phyloP scores from a whole-genome alignment of 2,329 filamentous ascomycete species.

The Aspergillus quadrilineatus region DNA sequence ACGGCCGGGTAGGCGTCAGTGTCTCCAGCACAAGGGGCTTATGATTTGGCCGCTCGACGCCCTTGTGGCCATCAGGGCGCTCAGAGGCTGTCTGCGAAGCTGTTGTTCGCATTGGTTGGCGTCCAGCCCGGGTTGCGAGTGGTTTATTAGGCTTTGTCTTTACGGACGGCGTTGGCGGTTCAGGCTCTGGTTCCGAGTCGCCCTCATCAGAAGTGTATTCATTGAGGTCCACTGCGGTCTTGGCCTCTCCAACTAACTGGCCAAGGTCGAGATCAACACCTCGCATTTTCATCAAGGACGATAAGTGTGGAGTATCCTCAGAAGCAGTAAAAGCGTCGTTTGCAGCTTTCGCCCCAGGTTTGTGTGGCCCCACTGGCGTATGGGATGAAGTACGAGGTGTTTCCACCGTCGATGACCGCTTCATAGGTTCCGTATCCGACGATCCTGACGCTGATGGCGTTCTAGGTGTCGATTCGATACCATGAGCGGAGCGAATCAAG shows the following conservation, averaged over 20 bases:
- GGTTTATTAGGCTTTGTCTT: constrained; percentile 21
- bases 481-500: constrained; percentile 57
- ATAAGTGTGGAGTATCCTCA: constrained; percentile 64
- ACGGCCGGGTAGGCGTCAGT: constrained; percentile 34
- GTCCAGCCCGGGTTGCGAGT: constrained; percentile 30
- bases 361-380: constrained; percentile 5
- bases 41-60: constrained; percentile 42
- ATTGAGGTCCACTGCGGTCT: constrained; percentile 40
- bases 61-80: constrained; percentile 61
- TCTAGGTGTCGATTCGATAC: constrained; percentile 23
- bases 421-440: constrained; percentile 19
- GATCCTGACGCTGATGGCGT: constrained; percentile 18
- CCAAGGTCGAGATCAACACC: constrained; percentile 62
- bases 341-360: constrained; percentile 21
- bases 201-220: constrained; percentile 42
- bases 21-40: constrained; percentile 44
- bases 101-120: constrained; percentile 58
- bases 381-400: constrained; percentile 22
- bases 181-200: constrained; percentile 44
- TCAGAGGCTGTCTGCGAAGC: constrained; percentile 52
- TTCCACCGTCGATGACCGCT: constrained; percentile 23
- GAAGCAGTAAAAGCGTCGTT: constrained; percentile 54
- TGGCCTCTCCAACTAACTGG: constrained; percentile 58
- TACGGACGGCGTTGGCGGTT: constrained; percentile 27
- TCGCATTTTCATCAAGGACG: constrained; percentile 61